A percentile compares a stretch with the other conserved stretches of the same genome.
phyloP scores from a whole-genome alignment of 1,284 basidiomycete species.

The Porogramme epimiltina region DNA sequence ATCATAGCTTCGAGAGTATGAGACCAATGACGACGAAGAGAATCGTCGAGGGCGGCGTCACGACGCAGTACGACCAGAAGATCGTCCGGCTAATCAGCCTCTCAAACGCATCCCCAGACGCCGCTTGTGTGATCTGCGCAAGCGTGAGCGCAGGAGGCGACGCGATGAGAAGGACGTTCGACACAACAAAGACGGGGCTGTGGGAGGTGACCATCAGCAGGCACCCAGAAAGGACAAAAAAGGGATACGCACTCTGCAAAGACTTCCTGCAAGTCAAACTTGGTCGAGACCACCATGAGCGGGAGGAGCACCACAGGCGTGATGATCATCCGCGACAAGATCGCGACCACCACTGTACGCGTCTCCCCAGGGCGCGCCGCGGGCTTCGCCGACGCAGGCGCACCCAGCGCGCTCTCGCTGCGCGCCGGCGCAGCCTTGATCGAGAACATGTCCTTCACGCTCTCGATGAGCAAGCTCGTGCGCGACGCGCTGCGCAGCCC shows the following conservation, averaged over 20 bases:
- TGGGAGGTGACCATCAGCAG: constrained; percentile 2
- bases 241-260: constrained; percentile 76
- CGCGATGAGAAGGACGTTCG: constrained; percentile 73
- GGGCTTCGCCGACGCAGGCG: constrained; percentile 16
- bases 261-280: constrained; percentile 61
- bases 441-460: constrained; percentile 44
- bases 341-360: constrained; percentile 79
- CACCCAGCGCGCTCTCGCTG: constrained; percentile 7
- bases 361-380: constrained; percentile 64
- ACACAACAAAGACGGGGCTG: constrained; percentile 84
- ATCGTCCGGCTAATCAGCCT: constrained; percentile 83
- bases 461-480: constrained; percentile 40
- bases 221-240: neutral
- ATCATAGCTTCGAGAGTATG: constrained; percentile 50
- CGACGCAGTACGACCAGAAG: constrained; percentile 81
- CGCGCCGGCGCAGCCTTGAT: constrained; percentile 22
- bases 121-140: constrained; percentile 89
- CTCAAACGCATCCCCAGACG: constrained; percentile 88
- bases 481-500: constrained; percentile 24
- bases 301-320: constrained; percentile 82
- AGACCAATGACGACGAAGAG: constrained; percentile 76
- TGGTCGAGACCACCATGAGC: constrained; percentile 64
- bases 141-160: constrained; percentile 84
- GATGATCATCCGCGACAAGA: constrained; percentile 83
- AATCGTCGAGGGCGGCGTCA: constrained; percentile 83